phyloP scores from a whole-genome alignment of 495 filamentous ascomycete species.

The Lasiosphaeria miniovina region DNA sequence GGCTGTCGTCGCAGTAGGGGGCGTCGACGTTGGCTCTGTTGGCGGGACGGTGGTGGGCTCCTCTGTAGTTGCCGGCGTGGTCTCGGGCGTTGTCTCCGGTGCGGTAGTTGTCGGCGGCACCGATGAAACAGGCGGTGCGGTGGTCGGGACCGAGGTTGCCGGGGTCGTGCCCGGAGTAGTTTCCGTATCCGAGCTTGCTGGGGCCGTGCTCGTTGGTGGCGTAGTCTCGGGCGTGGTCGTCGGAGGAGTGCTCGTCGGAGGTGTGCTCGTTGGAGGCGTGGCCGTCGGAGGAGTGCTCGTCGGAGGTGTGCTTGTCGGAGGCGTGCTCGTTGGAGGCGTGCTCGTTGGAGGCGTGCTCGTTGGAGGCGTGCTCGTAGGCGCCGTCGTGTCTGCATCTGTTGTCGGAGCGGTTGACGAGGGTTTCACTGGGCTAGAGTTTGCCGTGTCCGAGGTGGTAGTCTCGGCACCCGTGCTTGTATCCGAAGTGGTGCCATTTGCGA shows the following conservation, averaged over 20 bases:
- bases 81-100: neutral
- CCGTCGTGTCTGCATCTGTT: neutral
- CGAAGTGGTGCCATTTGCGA: slow-evolving; percentile 4
- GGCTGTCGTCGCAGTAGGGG: neutral
- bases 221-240: neutral
- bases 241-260: neutral
- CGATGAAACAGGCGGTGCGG: neutral
- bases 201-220: neutral
- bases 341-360: neutral
- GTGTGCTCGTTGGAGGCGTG: neutral
- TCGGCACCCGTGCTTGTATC: neutral
- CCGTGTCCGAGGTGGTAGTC: neutral
- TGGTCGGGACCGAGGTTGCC: neutral
- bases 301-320: neutral
- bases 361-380: neutral
- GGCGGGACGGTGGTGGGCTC: neutral
- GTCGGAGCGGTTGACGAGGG: neutral
- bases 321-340: neutral
- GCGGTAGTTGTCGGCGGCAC: neutral
- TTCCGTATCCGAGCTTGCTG: neutral
- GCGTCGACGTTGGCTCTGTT: neutral
- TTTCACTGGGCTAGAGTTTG: neutral
- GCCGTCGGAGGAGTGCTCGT: neutral
- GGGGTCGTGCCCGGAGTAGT: neutral
- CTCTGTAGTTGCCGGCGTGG: neutral